Percentiles rank a stretch among this genome's conserved stretches.
Evolutionary conservation across 129 eudicot genomes (phyloP).

Genomic region (Saussurea involucrata): DNA sequence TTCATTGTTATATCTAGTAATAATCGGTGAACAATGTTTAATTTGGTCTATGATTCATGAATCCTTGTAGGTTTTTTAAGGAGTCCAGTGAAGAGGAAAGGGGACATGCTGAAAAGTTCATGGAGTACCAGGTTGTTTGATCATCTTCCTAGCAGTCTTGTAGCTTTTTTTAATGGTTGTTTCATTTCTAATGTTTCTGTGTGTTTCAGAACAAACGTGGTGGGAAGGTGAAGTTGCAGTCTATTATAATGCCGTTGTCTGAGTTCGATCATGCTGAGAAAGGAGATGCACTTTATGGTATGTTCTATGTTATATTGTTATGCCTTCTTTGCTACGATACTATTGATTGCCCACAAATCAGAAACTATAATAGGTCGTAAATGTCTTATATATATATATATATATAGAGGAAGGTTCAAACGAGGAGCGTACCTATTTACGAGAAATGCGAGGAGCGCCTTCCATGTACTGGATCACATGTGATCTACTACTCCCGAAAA

Average conservation of each 20-base stretch:
- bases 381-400: too few species aligned
- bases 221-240: slow-evolving; percentile 88
- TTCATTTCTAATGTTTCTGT: background rate
- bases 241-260: slow-evolving; percentile 81
- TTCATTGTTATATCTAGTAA: background rate
- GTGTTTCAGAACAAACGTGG: slow-evolving; percentile 85
- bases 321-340: background rate
- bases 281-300: slow-evolving; percentile 95
- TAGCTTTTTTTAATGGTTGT: background rate
- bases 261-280: slow-evolving; percentile 92
- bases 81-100: slow-evolving; percentile 94
- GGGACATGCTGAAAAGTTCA: slow-evolving; percentile 86
- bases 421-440: too few species aligned
- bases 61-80: slow-evolving; percentile 62
- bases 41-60: background rate
- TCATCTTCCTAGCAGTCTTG: background rate
- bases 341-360: background rate
- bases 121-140: slow-evolving; percentile 93
- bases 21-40: background rate
- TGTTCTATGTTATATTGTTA: slow-evolving; percentile 7
- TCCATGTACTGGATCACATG: too few species aligned
- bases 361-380: background rate
- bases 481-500: too few species aligned
- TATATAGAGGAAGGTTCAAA: too few species aligned
- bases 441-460: too few species aligned